Percentiles rank a stretch among this genome's conserved stretches.
These are phyloP conservation scores for Pythium myriotylum DNA, from an alignment of 352 stramenopile species.

Conservation along the genomic window DNA sequence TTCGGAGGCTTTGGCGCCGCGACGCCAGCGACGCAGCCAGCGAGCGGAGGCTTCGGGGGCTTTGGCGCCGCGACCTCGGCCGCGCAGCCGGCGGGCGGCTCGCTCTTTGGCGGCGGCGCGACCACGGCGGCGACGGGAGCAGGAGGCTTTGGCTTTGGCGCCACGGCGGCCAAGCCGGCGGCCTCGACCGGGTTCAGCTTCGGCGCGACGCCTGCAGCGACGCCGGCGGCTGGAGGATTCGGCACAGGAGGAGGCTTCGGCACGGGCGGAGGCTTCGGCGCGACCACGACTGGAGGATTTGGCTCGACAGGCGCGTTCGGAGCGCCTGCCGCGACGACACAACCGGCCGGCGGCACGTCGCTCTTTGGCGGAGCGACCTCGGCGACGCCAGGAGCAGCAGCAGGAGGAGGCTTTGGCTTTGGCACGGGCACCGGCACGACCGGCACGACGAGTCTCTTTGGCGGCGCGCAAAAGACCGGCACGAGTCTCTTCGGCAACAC, in stretches of 20 bases:
- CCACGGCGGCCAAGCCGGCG: constrained; percentile 14
- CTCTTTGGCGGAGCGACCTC: constrained; percentile 16
- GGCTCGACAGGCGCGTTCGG: constrained; percentile 21
- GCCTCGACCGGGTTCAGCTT: constrained; percentile 29
- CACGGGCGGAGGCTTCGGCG: constrained; percentile 12
- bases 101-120: constrained; percentile 48
- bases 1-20: constrained; percentile 28
- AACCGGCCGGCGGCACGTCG: constrained; percentile 14
- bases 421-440: constrained; percentile 7
- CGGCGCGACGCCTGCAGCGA: background rate
- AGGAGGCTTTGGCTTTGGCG: constrained; percentile 22
- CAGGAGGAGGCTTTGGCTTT: constrained; percentile 22
- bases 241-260: constrained; percentile 28
- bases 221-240: constrained; percentile 23
- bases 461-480: constrained; percentile 13
- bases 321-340: constrained; percentile 4
- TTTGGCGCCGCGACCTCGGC: constrained; percentile 27
- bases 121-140: constrained; percentile 29
- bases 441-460: constrained; percentile 24
- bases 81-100: constrained; percentile 35
- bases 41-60: constrained; percentile 10
- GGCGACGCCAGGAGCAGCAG: background rate
- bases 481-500: constrained; percentile 22
- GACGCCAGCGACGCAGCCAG: background rate
- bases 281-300: constrained; percentile 15